These are phyloP conservation scores for Penicillium rolfsii DNA, from an alignment of 2,329 filamentous ascomycete genomes.

Conservation along the genomic window DNA sequence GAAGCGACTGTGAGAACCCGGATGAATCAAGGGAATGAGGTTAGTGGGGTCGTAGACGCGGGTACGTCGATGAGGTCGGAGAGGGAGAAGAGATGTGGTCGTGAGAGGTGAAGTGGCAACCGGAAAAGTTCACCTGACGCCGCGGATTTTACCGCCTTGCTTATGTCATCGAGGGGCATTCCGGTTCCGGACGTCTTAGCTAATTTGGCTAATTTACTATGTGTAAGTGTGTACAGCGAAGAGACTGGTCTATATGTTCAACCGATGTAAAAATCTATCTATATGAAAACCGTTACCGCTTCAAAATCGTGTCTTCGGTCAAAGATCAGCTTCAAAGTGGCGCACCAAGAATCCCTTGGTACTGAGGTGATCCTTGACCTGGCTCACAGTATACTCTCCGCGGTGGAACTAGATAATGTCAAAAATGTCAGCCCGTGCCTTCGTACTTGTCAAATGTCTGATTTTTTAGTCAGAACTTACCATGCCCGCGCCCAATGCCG, in stretches of 20 bases:
- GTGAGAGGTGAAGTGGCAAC: slow-evolving; percentile 10
- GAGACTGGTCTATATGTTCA: neutral
- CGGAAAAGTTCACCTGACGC: slow-evolving; percentile 28
- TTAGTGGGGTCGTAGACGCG: neutral
- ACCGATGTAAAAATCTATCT: slow-evolving; percentile 1
- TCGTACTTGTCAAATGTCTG: neutral
- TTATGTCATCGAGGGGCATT: slow-evolving; percentile 5
- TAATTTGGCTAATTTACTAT: too few species aligned
- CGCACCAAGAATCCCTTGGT: slow-evolving; percentile 76
- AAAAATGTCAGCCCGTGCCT: neutral
- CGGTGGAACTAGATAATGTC: slow-evolving; percentile 71
- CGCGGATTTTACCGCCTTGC: slow-evolving; percentile 22
- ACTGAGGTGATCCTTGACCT: slow-evolving; percentile 84
- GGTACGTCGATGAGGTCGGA: neutral
- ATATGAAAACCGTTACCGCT: neutral
- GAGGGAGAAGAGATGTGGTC: slow-evolving; percentile 17
- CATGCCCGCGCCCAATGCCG: slow-evolving; percentile 93
- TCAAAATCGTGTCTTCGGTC: neutral
- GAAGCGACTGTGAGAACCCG: neutral
- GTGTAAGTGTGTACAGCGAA: too few species aligned
- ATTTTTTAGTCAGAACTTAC: slow-evolving; percentile 47
- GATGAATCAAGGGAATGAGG: neutral
- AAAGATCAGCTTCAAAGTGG: slow-evolving; percentile 63
- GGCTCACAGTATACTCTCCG: slow-evolving; percentile 88
- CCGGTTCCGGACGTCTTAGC: neutral